phyloP scores from a whole-genome alignment of 1,284 basidiomycete genomes.

The Ganoderma sinense region DNA sequence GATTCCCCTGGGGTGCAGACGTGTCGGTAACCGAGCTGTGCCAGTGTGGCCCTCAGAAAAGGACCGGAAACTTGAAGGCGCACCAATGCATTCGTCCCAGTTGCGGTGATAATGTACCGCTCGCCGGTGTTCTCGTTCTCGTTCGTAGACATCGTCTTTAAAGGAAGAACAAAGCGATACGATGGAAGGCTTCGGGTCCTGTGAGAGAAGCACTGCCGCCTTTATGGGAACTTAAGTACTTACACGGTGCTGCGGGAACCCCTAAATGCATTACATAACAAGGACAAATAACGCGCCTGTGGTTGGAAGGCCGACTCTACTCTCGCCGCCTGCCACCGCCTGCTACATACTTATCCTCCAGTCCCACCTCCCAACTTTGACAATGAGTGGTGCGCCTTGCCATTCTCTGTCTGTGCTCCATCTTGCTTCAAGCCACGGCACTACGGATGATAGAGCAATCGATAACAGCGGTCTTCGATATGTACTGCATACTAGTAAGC shows the following conservation, averaged over 20 bases:
- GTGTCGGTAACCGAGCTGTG: not conserved
- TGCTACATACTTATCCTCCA: too few relatives aligned
- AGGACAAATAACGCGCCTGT: slow-evolving; percentile 17
- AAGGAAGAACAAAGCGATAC: not conserved
- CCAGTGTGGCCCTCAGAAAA: not conserved
- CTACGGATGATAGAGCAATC: not conserved
- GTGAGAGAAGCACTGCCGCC: not conserved
- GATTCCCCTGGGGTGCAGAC: slow-evolving; percentile 34
- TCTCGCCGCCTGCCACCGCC: too few relatives aligned
- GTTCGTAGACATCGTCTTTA: slow-evolving; percentile 18
- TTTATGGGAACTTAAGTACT: not conserved
- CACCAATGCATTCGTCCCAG: slow-evolving; percentile 37
- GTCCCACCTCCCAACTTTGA: too few relatives aligned
- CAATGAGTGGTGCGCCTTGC: not conserved
- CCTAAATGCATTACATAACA: slow-evolving; percentile 9
- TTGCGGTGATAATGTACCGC: slow-evolving; percentile 31
- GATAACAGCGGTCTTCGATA: not conserved
- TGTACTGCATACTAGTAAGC: not conserved
- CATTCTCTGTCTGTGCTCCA: not conserved
- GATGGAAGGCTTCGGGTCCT: not conserved
- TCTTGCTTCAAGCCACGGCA: slow-evolving; percentile 1
- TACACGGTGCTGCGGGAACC: not conserved
- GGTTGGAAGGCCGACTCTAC: slow-evolving; percentile 2
- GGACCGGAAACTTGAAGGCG: not conserved
- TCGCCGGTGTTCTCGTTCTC: slow-evolving; percentile 13